phyloP scores from a whole-genome alignment of 2,329 filamentous ascomycete genomes.

The Geosmithia morbida region DNA sequence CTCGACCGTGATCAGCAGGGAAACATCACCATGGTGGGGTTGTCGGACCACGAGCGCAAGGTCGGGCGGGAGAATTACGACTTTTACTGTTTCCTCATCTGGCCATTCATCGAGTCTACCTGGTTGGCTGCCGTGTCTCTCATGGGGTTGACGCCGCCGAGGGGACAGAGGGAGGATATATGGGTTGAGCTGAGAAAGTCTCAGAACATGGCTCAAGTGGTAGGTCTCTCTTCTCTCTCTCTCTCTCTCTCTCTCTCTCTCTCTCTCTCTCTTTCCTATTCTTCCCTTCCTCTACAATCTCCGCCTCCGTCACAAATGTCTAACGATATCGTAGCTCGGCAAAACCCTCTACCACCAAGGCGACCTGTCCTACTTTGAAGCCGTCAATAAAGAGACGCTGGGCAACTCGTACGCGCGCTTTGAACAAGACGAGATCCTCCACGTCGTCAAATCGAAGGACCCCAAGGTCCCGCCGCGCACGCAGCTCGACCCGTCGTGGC shows the following conservation, averaged over 20 bases:
- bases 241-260: too few relatives aligned
- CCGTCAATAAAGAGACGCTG: constrained; percentile 94
- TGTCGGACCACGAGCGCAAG: constrained; percentile 61
- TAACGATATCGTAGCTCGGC: constrained; percentile 45
- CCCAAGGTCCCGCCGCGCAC: constrained; percentile 46
- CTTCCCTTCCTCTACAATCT: too few relatives aligned
- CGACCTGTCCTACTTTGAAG: constrained; percentile 92
- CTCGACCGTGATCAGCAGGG: constrained; percentile 42
- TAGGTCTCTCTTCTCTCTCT: constrained; percentile 22
- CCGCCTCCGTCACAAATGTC: too few relatives aligned
- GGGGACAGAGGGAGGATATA: constrained; percentile 38
- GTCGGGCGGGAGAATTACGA: constrained; percentile 89
- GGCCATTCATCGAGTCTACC: constrained; percentile 91
- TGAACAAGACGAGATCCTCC: constrained; percentile 78
- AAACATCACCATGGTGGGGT: constrained; percentile 51
- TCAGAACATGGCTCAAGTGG: constrained; percentile 69
- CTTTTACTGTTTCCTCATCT: constrained; percentile 97
- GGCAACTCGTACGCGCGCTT: constrained; percentile 86
- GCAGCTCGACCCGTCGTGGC: constrained; percentile 61
- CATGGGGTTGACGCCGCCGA: constrained; percentile 70
- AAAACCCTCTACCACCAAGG: constrained; percentile 97
- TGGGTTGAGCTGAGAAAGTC: constrained; percentile 71
- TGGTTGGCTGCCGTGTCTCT: constrained; percentile 87
- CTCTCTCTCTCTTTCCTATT: too few relatives aligned
- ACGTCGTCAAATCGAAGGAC: constrained; percentile 56